phyloP scores from a whole-genome alignment of 1,284 basidiomycete species.

The Cutaneotrichosporon cutaneum region DNA sequence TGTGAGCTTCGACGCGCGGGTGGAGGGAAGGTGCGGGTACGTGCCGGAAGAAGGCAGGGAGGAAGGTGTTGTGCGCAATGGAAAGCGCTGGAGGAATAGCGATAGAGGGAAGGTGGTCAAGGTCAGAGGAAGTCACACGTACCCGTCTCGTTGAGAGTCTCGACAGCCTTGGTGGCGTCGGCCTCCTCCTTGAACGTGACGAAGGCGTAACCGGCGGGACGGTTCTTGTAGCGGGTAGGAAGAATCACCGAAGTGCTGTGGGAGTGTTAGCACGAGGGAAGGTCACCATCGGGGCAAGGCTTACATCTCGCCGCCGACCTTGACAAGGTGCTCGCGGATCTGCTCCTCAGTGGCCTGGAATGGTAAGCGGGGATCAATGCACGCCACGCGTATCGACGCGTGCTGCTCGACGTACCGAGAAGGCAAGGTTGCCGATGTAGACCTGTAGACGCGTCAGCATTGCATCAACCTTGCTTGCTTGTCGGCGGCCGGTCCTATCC shows the following conservation, averaged over 20 bases:
- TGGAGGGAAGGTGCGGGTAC: background rate
- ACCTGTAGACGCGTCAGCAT: slow-evolving; percentile 33
- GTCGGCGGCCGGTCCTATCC: background rate
- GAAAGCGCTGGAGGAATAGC: background rate
- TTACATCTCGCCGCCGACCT: slow-evolving; percentile 47
- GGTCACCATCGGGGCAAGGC: slow-evolving; percentile 13
- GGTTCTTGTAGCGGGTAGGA: slow-evolving; percentile 41
- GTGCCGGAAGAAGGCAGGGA: background rate
- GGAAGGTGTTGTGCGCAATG: background rate
- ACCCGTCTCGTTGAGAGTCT: slow-evolving; percentile 67
- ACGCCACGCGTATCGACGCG: background rate
- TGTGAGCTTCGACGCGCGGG: background rate
- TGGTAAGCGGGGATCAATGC: background rate
- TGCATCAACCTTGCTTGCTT: background rate
- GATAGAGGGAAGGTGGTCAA: background rate
- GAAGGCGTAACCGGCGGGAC: slow-evolving; percentile 78
- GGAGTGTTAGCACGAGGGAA: background rate
- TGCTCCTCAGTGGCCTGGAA: slow-evolving; percentile 46
- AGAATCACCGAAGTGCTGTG: slow-evolving; percentile 41
- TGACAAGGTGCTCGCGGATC: slow-evolving; percentile 41
- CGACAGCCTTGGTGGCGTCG: slow-evolving; percentile 81
- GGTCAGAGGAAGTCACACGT: background rate
- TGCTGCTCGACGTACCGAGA: slow-evolving; percentile 27
- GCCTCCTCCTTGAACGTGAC: slow-evolving; percentile 75
- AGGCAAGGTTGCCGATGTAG: slow-evolving; percentile 52